Conservation (phyloP, 2,329 filamentous ascomycete genomes). For the Podosphaera aphanis region DNA sequence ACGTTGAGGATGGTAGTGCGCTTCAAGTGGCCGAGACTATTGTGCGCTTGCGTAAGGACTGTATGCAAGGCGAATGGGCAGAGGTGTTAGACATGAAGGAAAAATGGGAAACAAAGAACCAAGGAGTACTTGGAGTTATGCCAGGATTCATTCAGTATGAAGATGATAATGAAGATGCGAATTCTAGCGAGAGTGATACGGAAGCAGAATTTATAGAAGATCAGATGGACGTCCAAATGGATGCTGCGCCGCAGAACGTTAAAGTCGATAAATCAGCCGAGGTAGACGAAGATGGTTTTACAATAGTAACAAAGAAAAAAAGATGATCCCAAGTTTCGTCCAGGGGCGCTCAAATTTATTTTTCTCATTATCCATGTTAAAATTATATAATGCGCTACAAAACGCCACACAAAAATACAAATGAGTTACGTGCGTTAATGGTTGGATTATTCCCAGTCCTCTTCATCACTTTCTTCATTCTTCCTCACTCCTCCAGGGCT, state of each 20-base stretch:
- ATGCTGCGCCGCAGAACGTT: slow-evolving; percentile 41
- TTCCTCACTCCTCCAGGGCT: slow-evolving; percentile 35
- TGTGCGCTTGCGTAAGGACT: slow-evolving; percentile 39
- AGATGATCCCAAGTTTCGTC: slow-evolving; percentile 6
- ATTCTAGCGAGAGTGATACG: slow-evolving; percentile 39
- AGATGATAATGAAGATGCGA: slow-evolving; percentile 30
- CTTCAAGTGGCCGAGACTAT: slow-evolving; percentile 52
- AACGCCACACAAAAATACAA: slow-evolving; percentile 7
- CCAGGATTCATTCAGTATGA: slow-evolving; percentile 24
- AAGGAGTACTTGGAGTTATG: slow-evolving; percentile 28
- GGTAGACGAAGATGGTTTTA: slow-evolving; percentile 65
- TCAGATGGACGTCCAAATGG: slow-evolving; percentile 40
- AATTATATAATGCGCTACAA: neutral
- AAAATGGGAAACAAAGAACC: slow-evolving; percentile 35
- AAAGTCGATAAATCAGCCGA: slow-evolving; percentile 38
- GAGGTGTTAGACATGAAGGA: slow-evolving; percentile 38
- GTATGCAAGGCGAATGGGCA: slow-evolving; percentile 39
- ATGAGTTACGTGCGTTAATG: neutral
- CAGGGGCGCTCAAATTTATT: neutral
- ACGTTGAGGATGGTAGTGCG: slow-evolving; percentile 73
- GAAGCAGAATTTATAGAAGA: slow-evolving; percentile 39
- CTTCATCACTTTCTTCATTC: slow-evolving; percentile 41
- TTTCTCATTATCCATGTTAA: neutral
- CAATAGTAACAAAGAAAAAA: slow-evolving; percentile 48
- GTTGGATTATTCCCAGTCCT: slow-evolving; percentile 46